Evolutionary conservation across 2,329 filamentous ascomycete genomes (phyloP).

Genomic region (Aspergillus fijiensis): DNA sequence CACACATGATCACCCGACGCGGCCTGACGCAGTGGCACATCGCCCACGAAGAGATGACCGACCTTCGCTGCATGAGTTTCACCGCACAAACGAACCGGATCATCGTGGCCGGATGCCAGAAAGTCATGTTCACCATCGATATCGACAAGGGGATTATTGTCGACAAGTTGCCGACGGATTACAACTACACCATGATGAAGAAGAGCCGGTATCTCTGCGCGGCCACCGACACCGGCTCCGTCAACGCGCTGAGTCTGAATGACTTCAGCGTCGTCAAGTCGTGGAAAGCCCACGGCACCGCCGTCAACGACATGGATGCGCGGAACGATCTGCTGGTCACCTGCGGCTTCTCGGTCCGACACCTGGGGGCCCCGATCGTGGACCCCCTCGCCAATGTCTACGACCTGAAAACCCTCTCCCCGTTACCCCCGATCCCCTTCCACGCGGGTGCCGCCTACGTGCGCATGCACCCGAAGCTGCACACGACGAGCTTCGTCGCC

Average conservation of each 20-base stretch:
- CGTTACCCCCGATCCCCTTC: conserved; percentile 86
- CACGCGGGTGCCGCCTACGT: conserved; percentile 92
- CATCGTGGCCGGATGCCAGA: conserved; percentile 82
- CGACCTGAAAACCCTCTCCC: conserved; percentile 85
- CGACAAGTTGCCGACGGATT: conserved; percentile 69
- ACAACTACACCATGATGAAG: conserved; percentile 89
- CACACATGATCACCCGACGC: conserved; percentile 84
- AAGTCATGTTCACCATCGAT: conserved; percentile 76
- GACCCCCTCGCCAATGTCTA: conserved; percentile 95
- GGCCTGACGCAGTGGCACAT: conserved; percentile 89
- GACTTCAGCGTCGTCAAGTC: conserved; percentile 76
- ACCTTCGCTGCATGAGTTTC: conserved; percentile 93
- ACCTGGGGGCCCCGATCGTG: conserved; percentile 75
- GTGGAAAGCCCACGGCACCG: conserved; percentile 86
- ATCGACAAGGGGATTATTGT: conserved; percentile 70
- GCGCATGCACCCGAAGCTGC: conserved; percentile 92
- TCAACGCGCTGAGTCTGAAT: conserved; percentile 81
- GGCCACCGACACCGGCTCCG: conserved; percentile 75
- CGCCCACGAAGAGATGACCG: conserved; percentile 73
- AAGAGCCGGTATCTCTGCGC: conserved; percentile 85
- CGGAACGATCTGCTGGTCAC: conserved; percentile 94
- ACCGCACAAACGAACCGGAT: conserved; percentile 84
- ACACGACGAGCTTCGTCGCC: conserved; percentile 89
- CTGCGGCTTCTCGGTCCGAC: conserved; percentile 85
- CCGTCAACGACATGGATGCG: conserved; percentile 95